Evolutionary conservation across 1,284 basidiomycete species (phyloP), one percentile per base, ranked within the genome.

Genomic region (Sporisorium scitamineum): DNA sequence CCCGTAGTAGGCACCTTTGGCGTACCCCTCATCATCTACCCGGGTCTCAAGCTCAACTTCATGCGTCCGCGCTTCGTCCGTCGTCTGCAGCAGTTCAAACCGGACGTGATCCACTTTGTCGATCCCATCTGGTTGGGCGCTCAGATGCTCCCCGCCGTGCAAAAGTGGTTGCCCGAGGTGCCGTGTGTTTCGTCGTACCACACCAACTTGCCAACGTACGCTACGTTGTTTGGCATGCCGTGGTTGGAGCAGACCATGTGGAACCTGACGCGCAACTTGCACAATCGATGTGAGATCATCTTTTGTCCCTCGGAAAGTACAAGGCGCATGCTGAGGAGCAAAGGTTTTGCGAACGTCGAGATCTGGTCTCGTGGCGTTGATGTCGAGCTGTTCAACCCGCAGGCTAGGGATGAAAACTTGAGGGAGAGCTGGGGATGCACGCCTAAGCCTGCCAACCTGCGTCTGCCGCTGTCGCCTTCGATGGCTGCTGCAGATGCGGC

Each of bases 1-100:
- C 87, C 88, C 3, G 86, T 89, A 0, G 88, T 89, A 7, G 88
- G 89, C 9, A 89, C 89, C 0, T 85, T 87, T n/a, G 89, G 89
- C 16, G 85, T 90, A 7, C 89, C 89, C 0, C 84, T 90, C 4
- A 80, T 89, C 37, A 84, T 89, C 45, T 89, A 89, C 69, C 88
- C 88, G 0, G 88, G 88, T 0, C 85, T 90, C 51, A 89, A 88
- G 82, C 87, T 90, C 76, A 90, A 90, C 83, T 90, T 90, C 72
- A 85, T 89, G 52, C 87, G 89, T 1, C 89, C 88, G 1, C 86
- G 87, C 45, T 89, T 90, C 78, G 80, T 89, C 57, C 82, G 86
- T n/a, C 85, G 87, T 18, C 62, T 87, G 26, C 79, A 82, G 42
- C 85, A 86, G 41, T 87, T 87, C 79, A 80, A 88, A 68, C 89